Percentiles rank a stretch among this genome's conserved stretches.
Evolutionary conservation across 2,329 filamentous ascomycete species (phyloP).

Genomic region (Colletotrichum sp.): DNA sequence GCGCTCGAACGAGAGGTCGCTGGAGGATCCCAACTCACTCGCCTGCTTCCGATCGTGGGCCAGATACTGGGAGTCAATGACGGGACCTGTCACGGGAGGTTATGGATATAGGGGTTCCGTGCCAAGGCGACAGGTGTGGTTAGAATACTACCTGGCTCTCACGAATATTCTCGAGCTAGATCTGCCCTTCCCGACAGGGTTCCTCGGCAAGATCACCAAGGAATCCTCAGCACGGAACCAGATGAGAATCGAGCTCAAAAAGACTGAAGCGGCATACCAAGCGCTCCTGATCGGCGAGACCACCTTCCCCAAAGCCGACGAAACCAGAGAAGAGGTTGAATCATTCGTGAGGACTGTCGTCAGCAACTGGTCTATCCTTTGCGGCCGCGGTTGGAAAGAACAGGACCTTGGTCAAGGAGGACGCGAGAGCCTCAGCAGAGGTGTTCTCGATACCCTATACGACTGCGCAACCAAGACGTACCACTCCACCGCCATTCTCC

Average conservation of each 20-base stretch:
- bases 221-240: conserved; percentile 64
- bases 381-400: conserved; percentile 80
- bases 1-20: conserved; percentile 53
- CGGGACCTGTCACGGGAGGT: conserved; percentile 54
- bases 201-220: conserved; percentile 40
- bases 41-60: conserved; percentile 71
- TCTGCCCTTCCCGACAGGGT: conserved; percentile 62
- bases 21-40: conserved; percentile 58
- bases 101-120: conserved; percentile 64
- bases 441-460: conserved; percentile 87
- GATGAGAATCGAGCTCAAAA: conserved; percentile 78
- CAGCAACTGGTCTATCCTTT: conserved; percentile 83
- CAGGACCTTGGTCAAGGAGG: conserved; percentile 83
- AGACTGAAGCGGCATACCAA: conserved; percentile 82
- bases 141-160: conserved; percentile 80
- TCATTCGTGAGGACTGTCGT: conserved; percentile 80
- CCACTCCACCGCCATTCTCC: conserved; percentile 88
- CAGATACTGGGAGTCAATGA: conserved; percentile 67
- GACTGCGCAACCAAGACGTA: conserved; percentile 91
- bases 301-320: conserved; percentile 82
- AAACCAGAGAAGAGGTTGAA: conserved; percentile 81
- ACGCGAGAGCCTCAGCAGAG: conserved; percentile 74
- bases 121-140: conserved; percentile 76
- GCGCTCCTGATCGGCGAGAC: conserved; percentile 78
- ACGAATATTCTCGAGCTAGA: conserved; percentile 76